Evolutionary conservation across 169 alveolate genomes (phyloP), one percentile per base, ranked within the genome.

Genomic region (Cryptosporidium meleagridis): DNA sequence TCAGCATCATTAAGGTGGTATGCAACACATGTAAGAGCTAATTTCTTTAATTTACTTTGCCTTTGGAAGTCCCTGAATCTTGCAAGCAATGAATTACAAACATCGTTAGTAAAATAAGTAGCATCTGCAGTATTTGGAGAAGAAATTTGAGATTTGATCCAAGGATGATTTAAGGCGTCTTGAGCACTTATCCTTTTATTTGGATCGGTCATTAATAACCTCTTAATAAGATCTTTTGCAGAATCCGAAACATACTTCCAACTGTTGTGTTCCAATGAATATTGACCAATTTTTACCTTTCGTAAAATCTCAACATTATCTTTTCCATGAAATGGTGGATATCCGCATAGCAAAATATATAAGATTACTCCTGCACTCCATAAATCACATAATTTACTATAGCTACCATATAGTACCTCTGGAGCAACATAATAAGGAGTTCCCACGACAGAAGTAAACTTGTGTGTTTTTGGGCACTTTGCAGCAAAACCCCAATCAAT

Each of bases 351-450:
- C 12, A 94, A 87, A 75, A 93, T 95, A 86, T 92, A 94, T 73
- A 96, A 85, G 41, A 97, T 96, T n/a, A 96, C 98, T 14, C 99
- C 98, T 61, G 97, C 95, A 52, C 97, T 94, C 98, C 99, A 97
- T 37, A 97, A 93, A 91, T 98, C 99, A 92, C 99, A 97, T 70
- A 92, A 92, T 93, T 96, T 96, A 87, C 96, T 97, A 92, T 98
- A 98, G 70, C 94, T 93, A 39, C 98, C 97, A 59, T 92, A 86
- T 37, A 98, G 87, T 14, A 98, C 99, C 87, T 98, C 99, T 0
- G 99, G 99, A 1, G 99, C 98, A 29, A 98, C 96, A 93, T 97
- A 98, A 89, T 97, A 98, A 9, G 99, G 99, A 5, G 98, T 96
- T 33, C 98, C 98, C 33, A 96, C 98, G 26, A 95, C 94, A 29